phyloP scores from a whole-genome alignment of 2,329 filamentous ascomycete genomes.

The Aspergillus intermedius region DNA sequence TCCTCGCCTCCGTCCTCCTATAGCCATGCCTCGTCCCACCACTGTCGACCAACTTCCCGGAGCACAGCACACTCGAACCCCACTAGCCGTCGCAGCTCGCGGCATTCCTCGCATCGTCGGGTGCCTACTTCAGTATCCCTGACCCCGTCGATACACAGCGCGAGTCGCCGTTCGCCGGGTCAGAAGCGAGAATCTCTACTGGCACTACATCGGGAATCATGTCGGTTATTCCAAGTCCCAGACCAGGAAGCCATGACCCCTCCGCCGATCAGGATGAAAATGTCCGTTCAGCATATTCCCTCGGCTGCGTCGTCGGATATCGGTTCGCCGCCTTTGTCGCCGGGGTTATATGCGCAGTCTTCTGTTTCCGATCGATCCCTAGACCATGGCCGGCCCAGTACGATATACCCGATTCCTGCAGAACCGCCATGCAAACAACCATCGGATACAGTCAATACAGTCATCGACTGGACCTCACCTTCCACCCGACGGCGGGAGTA shows the following conservation, averaged over 20 bases:
- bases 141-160: slow-evolving; percentile 15
- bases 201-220: slow-evolving; percentile 35
- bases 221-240: slow-evolving; percentile 32
- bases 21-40: slow-evolving; percentile 7
- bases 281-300: neutral
- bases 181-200: slow-evolving; percentile 30
- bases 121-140: slow-evolving; percentile 17
- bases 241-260: neutral
- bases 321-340: slow-evolving; percentile 11
- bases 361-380: slow-evolving; percentile 4
- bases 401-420: neutral
- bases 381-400: neutral
- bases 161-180: slow-evolving; percentile 12
- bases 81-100: slow-evolving; percentile 22
- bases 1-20: slow-evolving; percentile 25
- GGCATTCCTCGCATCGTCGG: slow-evolving; percentile 22
- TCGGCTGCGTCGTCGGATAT: slow-evolving; percentile 8
- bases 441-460: slow-evolving; percentile 35
- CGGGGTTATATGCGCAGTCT: neutral
- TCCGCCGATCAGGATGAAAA: slow-evolving; percentile 1
- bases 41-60: slow-evolving; percentile 28
- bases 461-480: slow-evolving; percentile 43
- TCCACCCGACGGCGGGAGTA: slow-evolving; percentile 40
- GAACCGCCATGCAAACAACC: slow-evolving; percentile 15
- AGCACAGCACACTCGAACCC: slow-evolving; percentile 26